Evolutionary conservation across 352 stramenopile genomes (phyloP).

Genomic region (Globisporangium yorkense): DNA sequence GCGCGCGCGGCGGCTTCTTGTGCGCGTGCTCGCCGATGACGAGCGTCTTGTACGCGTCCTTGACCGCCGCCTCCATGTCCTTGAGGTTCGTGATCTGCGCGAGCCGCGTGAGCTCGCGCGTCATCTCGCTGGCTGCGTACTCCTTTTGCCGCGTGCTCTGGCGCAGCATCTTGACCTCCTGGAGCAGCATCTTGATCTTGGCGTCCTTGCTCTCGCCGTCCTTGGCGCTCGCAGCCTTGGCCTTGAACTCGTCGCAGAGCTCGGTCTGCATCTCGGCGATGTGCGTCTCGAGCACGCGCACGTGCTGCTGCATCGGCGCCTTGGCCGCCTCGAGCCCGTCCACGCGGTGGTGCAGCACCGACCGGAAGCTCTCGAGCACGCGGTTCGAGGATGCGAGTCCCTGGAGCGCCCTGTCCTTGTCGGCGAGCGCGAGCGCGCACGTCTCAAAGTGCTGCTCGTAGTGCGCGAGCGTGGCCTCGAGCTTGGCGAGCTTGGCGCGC

Average conservation of each 20-base stretch:
- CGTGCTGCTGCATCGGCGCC: constrained; percentile 59
- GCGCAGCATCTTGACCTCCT: constrained; percentile 71
- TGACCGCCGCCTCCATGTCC: constrained; percentile 72
- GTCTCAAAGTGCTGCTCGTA: constrained; percentile 75
- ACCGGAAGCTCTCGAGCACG: constrained; percentile 79
- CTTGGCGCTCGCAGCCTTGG: constrained; percentile 53
- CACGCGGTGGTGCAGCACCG: constrained; percentile 69
- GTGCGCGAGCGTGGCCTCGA: constrained; percentile 57
- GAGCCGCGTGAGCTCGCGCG: constrained; percentile 64
- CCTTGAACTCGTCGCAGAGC: constrained; percentile 62
- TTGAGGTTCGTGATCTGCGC: constrained; percentile 73
- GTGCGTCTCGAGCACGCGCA: constrained; percentile 47
- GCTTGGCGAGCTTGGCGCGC: constrained; percentile 49
- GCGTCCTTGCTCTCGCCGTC: constrained; percentile 67
- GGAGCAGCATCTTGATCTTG: constrained; percentile 66
- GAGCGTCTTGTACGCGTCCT: constrained; percentile 71
- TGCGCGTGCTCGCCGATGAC: constrained; percentile 63
- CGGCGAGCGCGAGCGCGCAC: constrained; percentile 52
- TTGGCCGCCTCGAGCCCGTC: constrained; percentile 71
- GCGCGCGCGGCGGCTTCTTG: constrained; percentile 46
- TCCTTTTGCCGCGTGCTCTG: constrained; percentile 77
- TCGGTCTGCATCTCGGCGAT: constrained; percentile 78
- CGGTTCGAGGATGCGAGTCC: constrained; percentile 68
- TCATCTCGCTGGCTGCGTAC: constrained; percentile 75
- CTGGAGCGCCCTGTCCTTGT: constrained; percentile 69